phyloP scores from a whole-genome alignment of 495 filamentous ascomycete genomes.

The Neurospora cerealis region DNA sequence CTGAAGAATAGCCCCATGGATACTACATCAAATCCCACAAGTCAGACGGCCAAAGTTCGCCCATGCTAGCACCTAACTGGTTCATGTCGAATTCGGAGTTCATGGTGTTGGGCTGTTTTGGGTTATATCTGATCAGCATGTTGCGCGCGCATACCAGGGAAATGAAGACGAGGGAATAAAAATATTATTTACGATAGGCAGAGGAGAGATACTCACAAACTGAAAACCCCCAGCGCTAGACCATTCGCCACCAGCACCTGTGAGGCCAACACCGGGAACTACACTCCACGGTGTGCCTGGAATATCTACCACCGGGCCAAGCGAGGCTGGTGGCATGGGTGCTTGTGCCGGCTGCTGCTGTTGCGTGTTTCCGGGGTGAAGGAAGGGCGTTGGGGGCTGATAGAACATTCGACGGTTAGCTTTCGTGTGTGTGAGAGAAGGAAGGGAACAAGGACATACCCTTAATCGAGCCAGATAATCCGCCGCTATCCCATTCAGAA shows the following conservation, averaged over 20 bases:
- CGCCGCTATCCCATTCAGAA: neutral
- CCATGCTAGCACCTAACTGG: neutral
- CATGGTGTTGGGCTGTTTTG: neutral
- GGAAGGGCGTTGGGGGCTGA: neutral
- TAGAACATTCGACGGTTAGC: neutral
- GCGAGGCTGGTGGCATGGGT: neutral
- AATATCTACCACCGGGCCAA: neutral
- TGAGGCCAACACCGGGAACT: neutral
- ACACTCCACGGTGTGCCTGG: neutral
- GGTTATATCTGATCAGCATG: neutral
- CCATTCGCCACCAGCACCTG: neutral
- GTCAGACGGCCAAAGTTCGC: neutral
- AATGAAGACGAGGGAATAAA: neutral
- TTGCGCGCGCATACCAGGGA: neutral
- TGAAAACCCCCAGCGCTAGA: neutral
- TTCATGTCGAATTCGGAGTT: neutral
- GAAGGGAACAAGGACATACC: neutral
- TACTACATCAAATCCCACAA: neutral
- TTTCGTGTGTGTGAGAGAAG: neutral
- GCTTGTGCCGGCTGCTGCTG: neutral
- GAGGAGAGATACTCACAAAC: neutral
- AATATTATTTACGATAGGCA: neutral
- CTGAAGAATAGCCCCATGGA: constrained; percentile 30
- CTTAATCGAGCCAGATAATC: neutral
- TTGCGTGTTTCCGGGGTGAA: neutral